phyloP scores from a whole-genome alignment of 768 basidiomycete species.

The Lyophyllum decastes region DNA sequence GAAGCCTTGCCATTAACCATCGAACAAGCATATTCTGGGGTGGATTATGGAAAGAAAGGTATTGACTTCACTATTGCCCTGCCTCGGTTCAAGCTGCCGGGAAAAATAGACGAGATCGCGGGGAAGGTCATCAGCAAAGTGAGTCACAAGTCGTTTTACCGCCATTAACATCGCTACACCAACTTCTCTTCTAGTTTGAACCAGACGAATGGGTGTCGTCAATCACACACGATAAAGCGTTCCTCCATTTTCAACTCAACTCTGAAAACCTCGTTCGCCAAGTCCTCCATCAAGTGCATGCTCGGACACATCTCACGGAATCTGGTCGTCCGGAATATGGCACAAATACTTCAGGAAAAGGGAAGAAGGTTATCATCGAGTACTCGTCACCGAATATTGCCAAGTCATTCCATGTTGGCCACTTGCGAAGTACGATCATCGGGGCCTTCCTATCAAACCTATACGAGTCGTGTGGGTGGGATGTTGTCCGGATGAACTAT shows the following conservation, averaged over 20 bases:
- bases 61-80: constrained; percentile 90
- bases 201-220: constrained; percentile 79
- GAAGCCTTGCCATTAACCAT: constrained; percentile 69
- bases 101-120: constrained; percentile 79
- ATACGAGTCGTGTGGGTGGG: constrained; percentile 92
- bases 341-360: constrained; percentile 71
- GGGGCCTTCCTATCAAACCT: constrained; percentile 92
- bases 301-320: constrained; percentile 63
- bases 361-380: constrained; percentile 86
- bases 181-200: constrained; percentile 66
- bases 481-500: constrained; percentile 90
- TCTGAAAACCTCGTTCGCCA: constrained; percentile 62
- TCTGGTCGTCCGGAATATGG: constrained; percentile 75
- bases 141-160: constrained; percentile 25
- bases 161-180: background rate
- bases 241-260: constrained; percentile 80
- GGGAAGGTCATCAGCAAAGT: constrained; percentile 75
- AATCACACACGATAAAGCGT: constrained; percentile 70
- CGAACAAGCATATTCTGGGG: constrained; percentile 80
- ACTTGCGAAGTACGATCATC: constrained; percentile 96
- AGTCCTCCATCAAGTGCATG: constrained; percentile 73
- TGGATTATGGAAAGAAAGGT: constrained; percentile 93
- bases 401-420: constrained; percentile 97
- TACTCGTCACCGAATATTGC: constrained; percentile 98
- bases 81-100: constrained; percentile 86